A percentile compares a stretch with the other conserved stretches of the same genome.
Conservation (phyloP, 345 rosid species). For the Lenwebbia sp. region DNA sequence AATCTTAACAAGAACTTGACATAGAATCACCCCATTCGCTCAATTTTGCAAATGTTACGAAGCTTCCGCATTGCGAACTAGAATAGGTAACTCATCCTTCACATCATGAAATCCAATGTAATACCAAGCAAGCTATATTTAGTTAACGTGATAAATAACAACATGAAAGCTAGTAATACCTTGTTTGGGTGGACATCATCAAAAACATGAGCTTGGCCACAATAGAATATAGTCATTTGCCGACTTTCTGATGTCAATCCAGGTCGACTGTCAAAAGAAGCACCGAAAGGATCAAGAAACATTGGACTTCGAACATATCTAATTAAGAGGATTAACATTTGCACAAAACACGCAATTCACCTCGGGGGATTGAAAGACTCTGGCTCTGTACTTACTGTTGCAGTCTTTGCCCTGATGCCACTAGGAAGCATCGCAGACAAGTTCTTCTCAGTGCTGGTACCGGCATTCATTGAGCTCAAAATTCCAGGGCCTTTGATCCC, state of each 20-base stretch:
- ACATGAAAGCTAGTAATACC: conserved; percentile 23
- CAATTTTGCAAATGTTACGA: neutral
- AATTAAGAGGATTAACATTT: neutral
- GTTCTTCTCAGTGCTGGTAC: conserved; percentile 27
- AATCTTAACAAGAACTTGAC: neutral
- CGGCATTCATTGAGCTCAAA: conserved; percentile 37
- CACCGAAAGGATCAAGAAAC: neutral
- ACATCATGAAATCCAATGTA: neutral
- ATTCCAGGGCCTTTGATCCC: conserved; percentile 72
- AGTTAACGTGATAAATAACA: neutral
- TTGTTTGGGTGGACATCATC: conserved; percentile 97
- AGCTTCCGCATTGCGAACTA: neutral
- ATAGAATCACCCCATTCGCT: neutral
- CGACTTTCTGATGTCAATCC: conserved; percentile 42
- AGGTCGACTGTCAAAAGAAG: conserved; percentile 31
- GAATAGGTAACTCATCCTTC: neutral
- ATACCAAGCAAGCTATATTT: neutral
- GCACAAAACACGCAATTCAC: conserved; percentile 18
- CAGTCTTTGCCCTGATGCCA: conserved; percentile 31
- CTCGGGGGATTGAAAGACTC: conserved; percentile 50
- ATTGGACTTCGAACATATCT: neutral
- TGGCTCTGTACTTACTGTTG: conserved; percentile 26
- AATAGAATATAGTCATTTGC: conserved; percentile 97
- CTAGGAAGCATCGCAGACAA: conserved; percentile 26
- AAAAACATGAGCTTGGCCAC: conserved; percentile 98